These are phyloP conservation scores for Coemansia sp. DNA, from an alignment of 192 early-diverging fungal genomes.

Conservation along the genomic window DNA sequence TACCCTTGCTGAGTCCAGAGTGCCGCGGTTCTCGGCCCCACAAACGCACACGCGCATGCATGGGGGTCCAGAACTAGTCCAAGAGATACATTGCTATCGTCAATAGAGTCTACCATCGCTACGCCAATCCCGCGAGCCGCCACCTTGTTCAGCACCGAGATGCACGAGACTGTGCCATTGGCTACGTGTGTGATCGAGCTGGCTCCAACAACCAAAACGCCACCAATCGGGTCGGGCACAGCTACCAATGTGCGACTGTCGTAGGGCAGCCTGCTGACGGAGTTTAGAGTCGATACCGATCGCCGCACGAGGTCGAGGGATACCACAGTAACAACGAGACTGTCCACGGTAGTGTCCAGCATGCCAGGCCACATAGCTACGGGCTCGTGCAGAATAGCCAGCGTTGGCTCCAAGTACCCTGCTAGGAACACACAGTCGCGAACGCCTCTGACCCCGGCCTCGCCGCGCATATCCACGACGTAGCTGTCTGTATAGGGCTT, in stretches of 20 bases:
- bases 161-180: conserved; percentile 64
- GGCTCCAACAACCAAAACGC: conserved; percentile 74
- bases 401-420: conserved; percentile 90
- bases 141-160: conserved; percentile 64
- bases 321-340: conserved; percentile 72
- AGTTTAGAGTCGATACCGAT: conserved; percentile 79
- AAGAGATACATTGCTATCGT: conserved; percentile 52
- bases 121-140: conserved; percentile 72
- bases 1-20: conserved; percentile 72
- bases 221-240: conserved; percentile 81
- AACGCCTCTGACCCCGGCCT: conserved; percentile 68
- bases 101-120: conserved; percentile 52
- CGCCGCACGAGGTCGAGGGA: conserved; percentile 79
- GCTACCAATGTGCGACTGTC: conserved; percentile 70
- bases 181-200: conserved; percentile 84
- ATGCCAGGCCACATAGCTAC: conserved; percentile 86
- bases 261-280: conserved; percentile 75
- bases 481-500: conserved; percentile 70
- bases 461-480: conserved; percentile 66
- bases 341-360: conserved; percentile 57
- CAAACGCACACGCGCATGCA: conserved; percentile 59
- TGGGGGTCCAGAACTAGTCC: conserved; percentile 66
- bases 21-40: conserved; percentile 71
- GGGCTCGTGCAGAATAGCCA: conserved; percentile 90
- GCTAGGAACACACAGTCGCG: conserved; percentile 88